Evolutionary conservation across 1,284 basidiomycete species (phyloP).

Genomic region (Inonotus hispidus): DNA sequence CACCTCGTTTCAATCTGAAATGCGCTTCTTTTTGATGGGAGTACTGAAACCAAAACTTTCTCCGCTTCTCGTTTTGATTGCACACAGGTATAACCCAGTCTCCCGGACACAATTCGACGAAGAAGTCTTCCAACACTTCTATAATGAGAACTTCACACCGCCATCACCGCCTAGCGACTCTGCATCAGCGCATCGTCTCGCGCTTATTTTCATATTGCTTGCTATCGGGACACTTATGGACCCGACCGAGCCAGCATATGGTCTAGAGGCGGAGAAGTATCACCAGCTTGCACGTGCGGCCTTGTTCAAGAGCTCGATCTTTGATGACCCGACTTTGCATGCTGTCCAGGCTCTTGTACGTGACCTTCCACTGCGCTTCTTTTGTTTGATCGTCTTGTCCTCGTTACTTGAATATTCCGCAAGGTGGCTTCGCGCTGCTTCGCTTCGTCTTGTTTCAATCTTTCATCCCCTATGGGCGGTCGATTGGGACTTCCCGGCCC

Average conservation of each 20-base stretch:
- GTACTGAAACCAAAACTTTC: not conserved
- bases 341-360: slow-evolving; percentile 68
- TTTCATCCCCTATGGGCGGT: not conserved
- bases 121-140: slow-evolving; percentile 59
- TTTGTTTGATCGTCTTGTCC: not conserved
- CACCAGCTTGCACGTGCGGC: slow-evolving; percentile 69
- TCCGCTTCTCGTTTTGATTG: not conserved
- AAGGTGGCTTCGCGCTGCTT: not conserved
- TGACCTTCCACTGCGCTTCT: slow-evolving; percentile 15
- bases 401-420: not conserved
- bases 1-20: not conserved
- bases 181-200: slow-evolving; percentile 57
- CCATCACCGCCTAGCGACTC: slow-evolving; percentile 40
- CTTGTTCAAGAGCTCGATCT: slow-evolving; percentile 63
- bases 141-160: slow-evolving; percentile 29
- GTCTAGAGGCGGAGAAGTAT: slow-evolving; percentile 72
- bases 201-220: slow-evolving; percentile 70
- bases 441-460: not conserved
- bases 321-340: slow-evolving; percentile 67
- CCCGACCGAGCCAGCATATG: slow-evolving; percentile 55
- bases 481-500: not conserved
- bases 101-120: slow-evolving; percentile 59
- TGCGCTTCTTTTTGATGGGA: not conserved
- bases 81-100: slow-evolving; percentile 66
- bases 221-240: slow-evolving; percentile 73